Conservation (phyloP, 768 basidiomycete genomes). For the Serendipita sp. region DNA sequence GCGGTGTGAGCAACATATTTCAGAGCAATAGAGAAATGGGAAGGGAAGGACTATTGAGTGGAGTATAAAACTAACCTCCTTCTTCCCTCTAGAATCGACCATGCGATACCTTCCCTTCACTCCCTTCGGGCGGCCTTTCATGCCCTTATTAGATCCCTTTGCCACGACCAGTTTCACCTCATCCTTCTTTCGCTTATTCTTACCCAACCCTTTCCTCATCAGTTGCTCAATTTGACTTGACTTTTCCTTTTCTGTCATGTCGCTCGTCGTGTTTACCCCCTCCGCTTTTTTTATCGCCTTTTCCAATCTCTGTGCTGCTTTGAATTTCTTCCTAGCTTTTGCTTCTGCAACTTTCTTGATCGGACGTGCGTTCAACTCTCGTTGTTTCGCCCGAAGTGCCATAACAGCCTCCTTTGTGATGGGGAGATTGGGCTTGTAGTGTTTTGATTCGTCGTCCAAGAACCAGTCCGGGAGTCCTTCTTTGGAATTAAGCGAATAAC, state of each 20-base stretch:
- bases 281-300: slow-evolving; percentile 95
- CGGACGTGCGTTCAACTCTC: slow-evolving; percentile 87
- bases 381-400: slow-evolving; percentile 73
- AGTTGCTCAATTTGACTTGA: slow-evolving; percentile 85
- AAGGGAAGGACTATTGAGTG: no score
- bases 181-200: slow-evolving; percentile 48
- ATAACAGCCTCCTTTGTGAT: slow-evolving; percentile 89
- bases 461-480: slow-evolving; percentile 93
- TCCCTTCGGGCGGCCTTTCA: slow-evolving; percentile 88
- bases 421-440: slow-evolving; percentile 91
- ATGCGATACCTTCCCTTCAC: slow-evolving; percentile 90
- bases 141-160: slow-evolving; percentile 72
- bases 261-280: slow-evolving; percentile 70
- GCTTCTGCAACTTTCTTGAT: slow-evolving; percentile 99
- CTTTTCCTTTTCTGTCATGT: slow-evolving; percentile 91
- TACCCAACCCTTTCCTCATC: slow-evolving; percentile 61
- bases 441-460: slow-evolving; percentile 85
- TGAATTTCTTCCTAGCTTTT: slow-evolving; percentile 91
- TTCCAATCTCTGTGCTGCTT: slow-evolving; percentile 67
- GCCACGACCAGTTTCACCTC: slow-evolving; percentile 78
- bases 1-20: slow-evolving; percentile 1
- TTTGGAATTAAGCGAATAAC: slow-evolving; percentile 79
- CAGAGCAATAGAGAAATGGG: slow-evolving; percentile 6
- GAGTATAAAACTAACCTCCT: slow-evolving; percentile 44
- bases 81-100: slow-evolving; percentile 88